Base-by-base conservation (phyloP, 768 basidiomycete species). In the Chalciporus sphaerocephalus region DNA sequence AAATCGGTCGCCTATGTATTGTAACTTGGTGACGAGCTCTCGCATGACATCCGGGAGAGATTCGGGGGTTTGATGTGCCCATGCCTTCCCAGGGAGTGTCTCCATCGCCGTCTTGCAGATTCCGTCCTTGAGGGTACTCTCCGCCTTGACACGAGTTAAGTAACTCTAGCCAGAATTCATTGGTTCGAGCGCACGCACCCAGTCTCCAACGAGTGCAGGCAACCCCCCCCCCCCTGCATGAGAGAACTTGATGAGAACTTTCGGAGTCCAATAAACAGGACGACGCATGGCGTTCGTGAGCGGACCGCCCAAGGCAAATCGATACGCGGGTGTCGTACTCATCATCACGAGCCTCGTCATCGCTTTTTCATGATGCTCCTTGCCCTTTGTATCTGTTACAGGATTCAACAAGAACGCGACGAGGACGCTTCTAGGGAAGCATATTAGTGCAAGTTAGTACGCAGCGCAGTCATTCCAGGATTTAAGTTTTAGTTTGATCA, bases 171-270 rank as follows among this genome's bases (percentile, higher is more conserved):
- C 38, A 40, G 12, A n/a, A 11, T 8, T 20, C 13, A 4, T 5
- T 21, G n/a, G 6, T 30, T 18, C 28, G 15, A 30, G 15, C 12
- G 17, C 7, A 48, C 56, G 7, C 27, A 57, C 58, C 59, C 59
- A 59, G 39, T 62, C 62, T 2, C 57, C 56, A 28, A 64, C 53
- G 30, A 65, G 37, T 2, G 60, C 56, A 7, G 50, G 51, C 21
- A 64, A 42, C 1, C 62, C 62, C 12, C 64, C 62, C 1, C 62
- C 62, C 12, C 64, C 62, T 2, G 57, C 59, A 11, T 60, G 62
- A 3, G 47, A 44, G 33, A 62, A 62, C 20, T 43, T 42, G 28
- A 56, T 46, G 5, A 65, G 46, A 5, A 47, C 30, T 4, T 52
- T 36, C 13, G 25, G 48, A 0, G 48, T 51, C 54, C 54, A 51